Base-by-base conservation (phyloP, 495 filamentous ascomycete species). In the Aspergillus ostianus region DNA sequence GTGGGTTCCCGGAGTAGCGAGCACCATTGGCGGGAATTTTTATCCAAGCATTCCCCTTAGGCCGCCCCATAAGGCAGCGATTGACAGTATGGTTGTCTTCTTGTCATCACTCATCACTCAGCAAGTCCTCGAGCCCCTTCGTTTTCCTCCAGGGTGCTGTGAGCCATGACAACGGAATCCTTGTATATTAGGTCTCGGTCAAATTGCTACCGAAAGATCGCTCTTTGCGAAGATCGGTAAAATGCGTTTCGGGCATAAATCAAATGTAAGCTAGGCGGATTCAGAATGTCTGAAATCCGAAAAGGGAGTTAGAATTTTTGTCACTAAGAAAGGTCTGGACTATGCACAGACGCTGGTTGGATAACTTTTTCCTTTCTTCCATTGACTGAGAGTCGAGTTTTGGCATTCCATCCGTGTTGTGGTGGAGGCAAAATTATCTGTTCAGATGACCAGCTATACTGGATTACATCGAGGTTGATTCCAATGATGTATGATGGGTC, bases 381-480 rank as follows among this genome's bases (percentile, higher is more conserved):
- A n/a, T 12, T 36, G 9, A 2, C 7, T 36, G 6, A 36, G 32
- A 36, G 80, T 84, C 32, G 60, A 79, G 12, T 41, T 76, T 32
- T 26, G 23, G 82, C 81, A 9, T 83, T 82, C 59, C 50, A 70
- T 15, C 65, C 76, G 12, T 85, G 82, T 55, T 74, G 74, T 23
- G 69, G 78, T 60, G 77, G 79, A 1, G 80, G 82, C 26, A 83
- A 64, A 4, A 70, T 84, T 32, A 66, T 85, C 32, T 84, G 84
- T 54, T 80, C 78, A 0, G 73, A 77, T 59, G 75, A 72, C 10
- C 67, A 81, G 41, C 71, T 64, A 6, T 85, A 82, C 65, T 76
- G 70, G 70, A 84, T 84, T 60, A 75, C 67, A 7, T 70, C 72
- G 10, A 73, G 70, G 41, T 63, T 84, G 53, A 82, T 84, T 54